A percentile compares a stretch with the other conserved stretches of the same genome.
phyloP scores from a whole-genome alignment of 1,139 yeast genomes.

The Pichia sp. region DNA sequence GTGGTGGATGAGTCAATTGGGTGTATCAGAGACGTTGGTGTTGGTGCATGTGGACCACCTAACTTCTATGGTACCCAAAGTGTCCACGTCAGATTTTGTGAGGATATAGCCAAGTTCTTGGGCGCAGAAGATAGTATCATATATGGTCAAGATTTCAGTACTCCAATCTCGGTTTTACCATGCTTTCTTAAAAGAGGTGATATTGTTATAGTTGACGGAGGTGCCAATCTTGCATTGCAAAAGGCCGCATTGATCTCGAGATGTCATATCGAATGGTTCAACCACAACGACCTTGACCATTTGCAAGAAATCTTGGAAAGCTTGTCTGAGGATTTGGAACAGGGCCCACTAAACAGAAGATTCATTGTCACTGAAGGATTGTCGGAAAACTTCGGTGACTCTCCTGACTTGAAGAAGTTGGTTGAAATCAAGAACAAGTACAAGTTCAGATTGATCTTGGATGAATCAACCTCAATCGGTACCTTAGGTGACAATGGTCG shows the following conservation, averaged over 20 bases:
- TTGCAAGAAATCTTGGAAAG: conserved; percentile 64
- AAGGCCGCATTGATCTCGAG: conserved; percentile 86
- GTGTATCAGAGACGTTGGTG: conserved; percentile 71
- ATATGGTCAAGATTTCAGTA: conserved; percentile 90
- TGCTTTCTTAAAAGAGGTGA: conserved; percentile 96
- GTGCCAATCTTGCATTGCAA: conserved; percentile 72
- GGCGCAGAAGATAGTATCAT: conserved; percentile 76
- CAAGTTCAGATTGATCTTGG: conserved; percentile 82
- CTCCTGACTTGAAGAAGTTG: conserved; percentile 65
- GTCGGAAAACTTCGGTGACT: conserved; percentile 77
- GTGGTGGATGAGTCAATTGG: conserved; percentile 55
- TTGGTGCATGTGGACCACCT: conserved; percentile 98
- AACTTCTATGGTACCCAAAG: conserved; percentile 97
- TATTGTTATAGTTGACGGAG: conserved; percentile 80
- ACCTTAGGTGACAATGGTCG: conserved; percentile 80
- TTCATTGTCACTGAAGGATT: conserved; percentile 89
- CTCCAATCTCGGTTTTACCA: conserved; percentile 94
- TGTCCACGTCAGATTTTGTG: conserved; percentile 78
- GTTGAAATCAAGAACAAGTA: conserved; percentile 72
- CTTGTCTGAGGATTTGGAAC: conserved; percentile 59
- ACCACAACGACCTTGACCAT: conserved; percentile 85
- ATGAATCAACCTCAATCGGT: conserved; percentile 85
- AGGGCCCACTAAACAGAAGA: conserved; percentile 75
- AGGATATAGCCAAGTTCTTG: conserved; percentile 66
- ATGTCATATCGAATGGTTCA: conserved; percentile 76